Conservation (phyloP, 202 grass and related monocot genomes). For the Schoenoplectus tabernaemontani region DNA sequence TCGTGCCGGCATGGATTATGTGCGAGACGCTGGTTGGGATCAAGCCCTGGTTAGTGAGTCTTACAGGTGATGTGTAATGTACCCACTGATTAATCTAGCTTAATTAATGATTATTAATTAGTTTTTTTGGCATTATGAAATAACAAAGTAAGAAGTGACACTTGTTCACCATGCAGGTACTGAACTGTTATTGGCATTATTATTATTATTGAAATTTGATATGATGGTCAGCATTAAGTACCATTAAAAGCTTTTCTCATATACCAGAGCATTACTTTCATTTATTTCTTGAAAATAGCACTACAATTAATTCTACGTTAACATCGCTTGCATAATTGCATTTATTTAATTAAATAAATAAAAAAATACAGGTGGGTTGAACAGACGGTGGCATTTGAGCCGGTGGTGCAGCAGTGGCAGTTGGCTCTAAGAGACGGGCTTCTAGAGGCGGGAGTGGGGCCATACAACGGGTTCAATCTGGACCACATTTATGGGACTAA, state of each 20-base stretch:
- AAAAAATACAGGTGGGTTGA: slow-evolving; percentile 47
- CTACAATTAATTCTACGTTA: too few relatives aligned
- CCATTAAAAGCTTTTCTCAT: too few relatives aligned
- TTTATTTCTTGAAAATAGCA: neutral
- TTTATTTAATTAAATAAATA: neutral
- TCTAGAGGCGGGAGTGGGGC: slow-evolving; percentile 48
- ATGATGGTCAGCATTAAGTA: too few relatives aligned
- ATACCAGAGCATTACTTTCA: too few relatives aligned
- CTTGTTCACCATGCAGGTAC: neutral
- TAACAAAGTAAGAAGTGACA: neutral
- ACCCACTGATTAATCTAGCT: neutral
- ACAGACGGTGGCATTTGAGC: slow-evolving; percentile 50
- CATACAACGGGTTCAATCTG: slow-evolving; percentile 68
- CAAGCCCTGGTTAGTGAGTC: slow-evolving; percentile 25
- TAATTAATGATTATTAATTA: neutral
- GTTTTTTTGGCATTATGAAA: neutral
- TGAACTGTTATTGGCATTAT: too few relatives aligned
- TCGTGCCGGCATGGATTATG: slow-evolving; percentile 43
- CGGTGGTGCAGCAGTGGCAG: slow-evolving; percentile 49
- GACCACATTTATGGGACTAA: slow-evolving; percentile 73
- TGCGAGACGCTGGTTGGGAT: slow-evolving; percentile 43
- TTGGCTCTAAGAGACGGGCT: slow-evolving; percentile 48
- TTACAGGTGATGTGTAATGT: slow-evolving; percentile 22
- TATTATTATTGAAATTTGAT: too few relatives aligned
- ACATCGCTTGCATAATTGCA: too few relatives aligned